These are phyloP conservation scores for Wickerhamomyces sydowiorum DNA, from an alignment of 805 yeast species.

Conservation along the genomic window DNA sequence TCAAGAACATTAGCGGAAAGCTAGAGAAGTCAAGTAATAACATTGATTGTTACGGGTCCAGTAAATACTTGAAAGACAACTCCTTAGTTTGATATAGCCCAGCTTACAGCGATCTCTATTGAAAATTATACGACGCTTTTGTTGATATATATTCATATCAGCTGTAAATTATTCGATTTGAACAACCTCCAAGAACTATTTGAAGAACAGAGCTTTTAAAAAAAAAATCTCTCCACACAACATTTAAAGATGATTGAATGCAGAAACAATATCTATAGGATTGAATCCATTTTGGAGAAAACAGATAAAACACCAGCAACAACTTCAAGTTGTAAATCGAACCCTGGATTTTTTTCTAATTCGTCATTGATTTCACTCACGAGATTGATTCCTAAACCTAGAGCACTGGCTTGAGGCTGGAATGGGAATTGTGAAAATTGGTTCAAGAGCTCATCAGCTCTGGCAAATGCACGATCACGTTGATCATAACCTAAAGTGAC, in stretches of 20 bases:
- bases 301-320: constrained; percentile 90
- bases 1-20: constrained; percentile 19
- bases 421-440: constrained; percentile 89
- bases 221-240: background rate
- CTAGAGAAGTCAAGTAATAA: constrained; percentile 9
- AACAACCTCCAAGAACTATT: no score
- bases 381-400: constrained; percentile 71
- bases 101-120: no score
- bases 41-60: constrained; percentile 6
- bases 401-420: constrained; percentile 47
- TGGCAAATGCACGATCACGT: constrained; percentile 84
- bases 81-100: background rate
- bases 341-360: constrained; percentile 30
- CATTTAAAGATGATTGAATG: background rate
- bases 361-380: constrained; percentile 39
- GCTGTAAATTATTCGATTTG: no score
- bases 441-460: constrained; percentile 87
- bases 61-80: constrained; percentile 8
- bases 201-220: background rate
- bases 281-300: constrained; percentile 87
- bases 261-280: constrained; percentile 39
- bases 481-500: constrained; percentile 73
- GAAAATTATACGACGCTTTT: background rate
- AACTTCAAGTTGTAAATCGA: constrained; percentile 73
- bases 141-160: no score